Base-by-base conservation (phyloP, 805 yeast species). In the Spencermartinsiella europaea region DNA sequence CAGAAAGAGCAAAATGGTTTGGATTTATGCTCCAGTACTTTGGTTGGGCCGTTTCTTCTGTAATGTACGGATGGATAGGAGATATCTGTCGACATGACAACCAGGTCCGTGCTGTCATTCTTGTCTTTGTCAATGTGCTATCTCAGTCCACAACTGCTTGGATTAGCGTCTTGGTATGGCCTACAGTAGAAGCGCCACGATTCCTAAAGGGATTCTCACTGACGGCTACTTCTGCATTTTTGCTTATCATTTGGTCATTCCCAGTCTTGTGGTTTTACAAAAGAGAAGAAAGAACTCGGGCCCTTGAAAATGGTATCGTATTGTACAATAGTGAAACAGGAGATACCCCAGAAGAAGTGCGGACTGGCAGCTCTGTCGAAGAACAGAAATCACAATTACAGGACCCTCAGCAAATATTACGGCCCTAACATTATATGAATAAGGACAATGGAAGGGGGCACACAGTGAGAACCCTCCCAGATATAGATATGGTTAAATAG, bases 31-130 rank as follows among this genome's bases (percentile, higher is more conserved):
- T 77, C 38, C 80, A 75, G 52, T 78, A 76, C 58, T 71, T 73
- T 44, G 80, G 80, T 5, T 74, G 79, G 77, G 78, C 82, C 12
- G 74, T 74, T 73, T 79, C 83, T 2, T 76, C 82, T 0, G 79
- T 76, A 0, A 60, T 76, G 22, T 80, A 77, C 58, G 72, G 79
- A 15, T 79, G 82, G 81, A 72, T 71, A 44, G 75, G 75, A 52
- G 82, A 77, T 60, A 75, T 77, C 37, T 70, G 77, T 45, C 68
- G 82, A 43, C 67, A 72, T 42, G 77, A 77, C 54, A 68, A 74
- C 4, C 72, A 75, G 51, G 71, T 72, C 27, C 16, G 44, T 10
- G 12, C 50, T 4, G 67, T 76, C 31, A 69, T 72, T 34, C 65
- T 77, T 49, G 75, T 75, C 15, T 55, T 67, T 2, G 70, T 74